A percentile compares a stretch with the other conserved stretches of the same genome.
Conservation (phyloP, 352 stramenopile genomes). For the Globisporangium megalacanthum region DNA sequence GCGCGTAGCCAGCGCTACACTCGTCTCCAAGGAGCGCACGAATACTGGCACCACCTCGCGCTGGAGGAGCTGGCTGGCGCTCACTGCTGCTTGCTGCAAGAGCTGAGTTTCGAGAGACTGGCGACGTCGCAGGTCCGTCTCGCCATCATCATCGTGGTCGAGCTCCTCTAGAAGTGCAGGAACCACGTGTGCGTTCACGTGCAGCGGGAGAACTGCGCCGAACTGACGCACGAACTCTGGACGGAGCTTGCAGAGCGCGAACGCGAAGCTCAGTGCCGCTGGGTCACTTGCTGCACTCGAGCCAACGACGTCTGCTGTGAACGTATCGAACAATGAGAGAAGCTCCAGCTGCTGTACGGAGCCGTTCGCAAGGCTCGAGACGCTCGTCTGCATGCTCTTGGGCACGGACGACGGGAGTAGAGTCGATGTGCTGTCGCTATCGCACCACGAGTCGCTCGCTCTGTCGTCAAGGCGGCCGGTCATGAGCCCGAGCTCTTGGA, state of each 20-base stretch:
- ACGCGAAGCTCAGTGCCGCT: slow-evolving; percentile 5
- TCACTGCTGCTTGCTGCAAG: slow-evolving; percentile 29
- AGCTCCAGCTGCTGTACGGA: slow-evolving; percentile 10
- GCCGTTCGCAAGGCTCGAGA: not conserved
- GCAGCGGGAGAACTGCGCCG: slow-evolving; percentile 28
- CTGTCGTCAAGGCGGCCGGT: slow-evolving; percentile 20
- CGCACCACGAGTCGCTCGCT: not conserved
- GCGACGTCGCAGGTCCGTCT: slow-evolving; percentile 3
- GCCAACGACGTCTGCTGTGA: slow-evolving; percentile 21
- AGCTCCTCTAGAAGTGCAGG: not conserved
- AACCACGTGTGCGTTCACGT: slow-evolving; percentile 23
- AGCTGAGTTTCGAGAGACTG: slow-evolving; percentile 21
- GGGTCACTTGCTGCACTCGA: slow-evolving; percentile 12
- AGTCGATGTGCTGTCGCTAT: not conserved
- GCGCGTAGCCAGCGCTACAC: slow-evolving; percentile 8
- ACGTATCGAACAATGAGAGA: slow-evolving; percentile 27
- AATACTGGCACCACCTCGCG: slow-evolving; percentile 39
- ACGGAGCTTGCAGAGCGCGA: slow-evolving; percentile 30
- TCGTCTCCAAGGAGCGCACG: slow-evolving; percentile 34
- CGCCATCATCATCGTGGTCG: not conserved
- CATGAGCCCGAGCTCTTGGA: slow-evolving; percentile 26
- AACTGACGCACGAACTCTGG: slow-evolving; percentile 45
- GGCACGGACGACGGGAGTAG: not conserved
- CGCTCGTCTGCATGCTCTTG: slow-evolving; percentile 2
- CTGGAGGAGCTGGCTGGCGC: slow-evolving; percentile 32